Evolutionary conservation across 352 stramenopile genomes (phyloP).

Genomic region (Pilasporangium apinafurcum): DNA sequence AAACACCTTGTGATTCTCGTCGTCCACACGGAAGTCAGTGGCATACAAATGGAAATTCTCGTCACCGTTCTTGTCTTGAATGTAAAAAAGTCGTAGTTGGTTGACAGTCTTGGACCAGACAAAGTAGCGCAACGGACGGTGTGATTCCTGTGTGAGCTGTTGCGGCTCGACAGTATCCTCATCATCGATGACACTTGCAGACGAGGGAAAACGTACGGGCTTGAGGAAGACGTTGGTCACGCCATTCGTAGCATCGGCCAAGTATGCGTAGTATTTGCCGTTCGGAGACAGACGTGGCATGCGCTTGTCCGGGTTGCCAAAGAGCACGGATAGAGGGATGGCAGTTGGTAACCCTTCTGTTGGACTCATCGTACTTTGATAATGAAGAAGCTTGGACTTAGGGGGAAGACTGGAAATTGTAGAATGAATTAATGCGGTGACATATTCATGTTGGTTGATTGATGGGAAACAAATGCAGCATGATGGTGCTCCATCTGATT

Average conservation of each 20-base stretch:
- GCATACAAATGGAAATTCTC: constrained; percentile 42
- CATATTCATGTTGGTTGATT: too few relatives aligned
- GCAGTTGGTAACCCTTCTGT: constrained; percentile 14
- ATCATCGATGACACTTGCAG: constrained; percentile 15
- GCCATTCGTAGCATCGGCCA: constrained; percentile 26
- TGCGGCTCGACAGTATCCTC: constrained; percentile 10
- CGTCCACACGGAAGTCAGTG: constrained; percentile 26
- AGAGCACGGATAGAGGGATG: constrained; percentile 40
- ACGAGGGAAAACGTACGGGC: constrained; percentile 11
- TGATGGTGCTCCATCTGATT: too few relatives aligned
- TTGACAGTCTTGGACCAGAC: constrained; percentile 23
- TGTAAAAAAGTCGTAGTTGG: constrained; percentile 23
- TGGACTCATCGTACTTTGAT: too few relatives aligned
- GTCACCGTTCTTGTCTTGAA: constrained; percentile 34
- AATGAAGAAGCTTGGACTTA: too few relatives aligned
- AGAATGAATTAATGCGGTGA: too few relatives aligned
- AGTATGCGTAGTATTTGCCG: constrained; percentile 38
- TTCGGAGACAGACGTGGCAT: constrained; percentile 35
- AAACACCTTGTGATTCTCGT: constrained; percentile 6
- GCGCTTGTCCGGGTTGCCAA: constrained; percentile 38
- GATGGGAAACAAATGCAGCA: too few relatives aligned
- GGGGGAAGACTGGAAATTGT: too few relatives aligned
- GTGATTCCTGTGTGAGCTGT: constrained; percentile 31
- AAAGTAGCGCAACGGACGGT: constrained; percentile 32
- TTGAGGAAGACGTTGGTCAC: constrained; percentile 45